Base-by-base conservation (phyloP, 805 yeast species). In the Candida coquimbonensis region DNA sequence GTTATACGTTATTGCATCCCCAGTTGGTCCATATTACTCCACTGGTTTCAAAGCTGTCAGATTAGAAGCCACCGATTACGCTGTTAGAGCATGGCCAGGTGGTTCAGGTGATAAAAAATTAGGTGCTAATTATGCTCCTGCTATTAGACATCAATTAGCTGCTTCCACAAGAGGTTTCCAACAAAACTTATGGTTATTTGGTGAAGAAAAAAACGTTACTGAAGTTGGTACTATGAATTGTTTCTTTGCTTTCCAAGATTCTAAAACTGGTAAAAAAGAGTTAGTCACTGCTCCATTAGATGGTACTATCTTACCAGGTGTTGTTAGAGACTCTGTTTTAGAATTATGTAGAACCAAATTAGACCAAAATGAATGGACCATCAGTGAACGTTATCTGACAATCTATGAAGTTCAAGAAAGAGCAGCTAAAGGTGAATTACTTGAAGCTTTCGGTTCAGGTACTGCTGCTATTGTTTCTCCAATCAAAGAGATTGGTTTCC, bases 31-130 rank as follows among this genome's bases (percentile, higher is more conserved):
- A 25, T 93, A 91, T 77, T 88, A 85, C 70, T 76, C 84, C 60
- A 85, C 96, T 17, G 97, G 98, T 17, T 91, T 91, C 80, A 89
- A 90, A 70, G 96, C 98, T 37, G 96, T 93, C 45, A 75, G 79
- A 50, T 76, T 93, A 53, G 96, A 91, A 70, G 97, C 98, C 54
- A 90, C 96, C 33, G 96, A 88, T 63, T 81, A 87, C 57, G 96
- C 96, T 42, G 90, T 90, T 32, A 86, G 99, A 73, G 98, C 99
- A 29, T 91, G 98, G 98, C 98, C 98, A 63, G 96, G 96, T 61
- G 99, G 98, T 67, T 89, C 81, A 57, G 99, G 99, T 69, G 85
- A 91, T 78, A 83, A 80, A 68, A 91, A 91, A 70, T 79, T 91
- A 60, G 99, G 99, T 67, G 97, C 96, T 50, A 91, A 91, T 74